Conservation (phyloP, 208 protist genomes). For the Leptomonas pyrrhocoris region DNA sequence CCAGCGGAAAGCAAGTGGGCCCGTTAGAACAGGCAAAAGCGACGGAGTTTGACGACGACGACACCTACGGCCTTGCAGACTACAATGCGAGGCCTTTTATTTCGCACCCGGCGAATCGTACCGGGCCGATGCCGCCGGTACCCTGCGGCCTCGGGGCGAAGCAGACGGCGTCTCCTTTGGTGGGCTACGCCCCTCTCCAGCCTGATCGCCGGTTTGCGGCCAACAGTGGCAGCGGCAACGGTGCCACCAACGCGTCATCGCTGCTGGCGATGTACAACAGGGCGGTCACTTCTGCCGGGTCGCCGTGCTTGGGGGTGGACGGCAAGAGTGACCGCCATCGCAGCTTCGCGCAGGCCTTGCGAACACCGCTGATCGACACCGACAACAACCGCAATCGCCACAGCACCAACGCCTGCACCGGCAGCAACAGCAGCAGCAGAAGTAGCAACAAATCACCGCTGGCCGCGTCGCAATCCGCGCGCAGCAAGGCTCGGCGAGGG, state of each 20-base stretch:
- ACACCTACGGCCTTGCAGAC: neutral
- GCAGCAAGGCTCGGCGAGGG: neutral
- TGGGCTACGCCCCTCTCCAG: conserved; percentile 1
- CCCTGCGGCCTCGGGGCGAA: neutral
- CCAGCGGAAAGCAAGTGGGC: neutral
- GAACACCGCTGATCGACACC: conserved; percentile 13
- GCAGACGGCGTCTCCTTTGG: neutral
- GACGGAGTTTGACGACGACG: neutral
- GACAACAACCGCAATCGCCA: conserved; percentile 2
- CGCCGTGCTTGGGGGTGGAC: neutral
- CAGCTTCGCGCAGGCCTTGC: conserved; percentile 32
- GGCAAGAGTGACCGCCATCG: conserved; percentile 15
- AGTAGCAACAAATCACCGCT: neutral
- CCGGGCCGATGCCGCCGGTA: conserved; percentile 1
- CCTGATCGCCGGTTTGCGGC: neutral
- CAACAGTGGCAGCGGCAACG: conserved; percentile 3
- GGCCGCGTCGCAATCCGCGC: conserved; percentile 4
- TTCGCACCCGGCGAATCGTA: neutral
- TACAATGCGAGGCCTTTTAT: neutral
- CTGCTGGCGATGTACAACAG: conserved; percentile 1
- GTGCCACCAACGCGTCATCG: neutral
- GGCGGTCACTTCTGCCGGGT: neutral
- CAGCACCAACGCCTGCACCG: neutral
- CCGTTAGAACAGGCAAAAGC: neutral
- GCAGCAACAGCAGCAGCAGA: neutral